Evolutionary conservation across 352 stramenopile species (phyloP), one percentile per base, ranked within the genome.

Genomic region (Phytophthora fragariaefolia): DNA sequence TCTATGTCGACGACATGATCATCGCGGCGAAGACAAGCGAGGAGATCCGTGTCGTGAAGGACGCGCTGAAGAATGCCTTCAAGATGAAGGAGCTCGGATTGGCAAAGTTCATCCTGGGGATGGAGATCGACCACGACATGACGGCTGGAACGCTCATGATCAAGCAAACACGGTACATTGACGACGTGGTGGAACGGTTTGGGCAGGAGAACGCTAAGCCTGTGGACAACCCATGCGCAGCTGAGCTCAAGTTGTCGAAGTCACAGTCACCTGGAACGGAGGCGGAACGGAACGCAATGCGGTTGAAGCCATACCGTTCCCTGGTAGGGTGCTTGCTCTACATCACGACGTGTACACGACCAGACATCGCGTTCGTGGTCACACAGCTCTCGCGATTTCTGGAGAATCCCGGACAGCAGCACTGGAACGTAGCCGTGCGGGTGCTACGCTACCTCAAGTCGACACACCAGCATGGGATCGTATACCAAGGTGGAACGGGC

Each of bases 81-180:
- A 65, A 53, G 27, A 77, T 71, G 47, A 71, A 74, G 23, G 65
- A 71, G 8, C 8, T 74, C 9, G 50, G 53, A 6, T 0, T 3
- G 2, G 58, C 27, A 2, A 69, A 57, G 18, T 69, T 71, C 38
- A 65, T 76, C 4, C 13, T 72, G 9, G 65, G 57, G 0, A 71
- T 73, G 61, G 57, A 78, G 13, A 69, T 78, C 2, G n/a, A n/a
- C n/a, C n/a, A n/a, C n/a, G n/a, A n/a, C n/a, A n/a, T n/a, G n/a
- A n/a, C n/a, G n/a, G n/a, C 43, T 64, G 6, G 51, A 65, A 22
- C 48, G 70, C 42, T 64, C 1, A 71, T 68, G 28, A 66, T 77
- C n/a, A 72, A 63, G 22, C 58, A 72, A 17, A 64, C 56, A 0
- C 46, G 55, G 8, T 77, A 68, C 43, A 62, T 74, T 32, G 23